Evolutionary conservation across 495 filamentous ascomycete genomes (phyloP), one percentile per base, ranked within the genome.

Genomic region (Melanomma pulvis-pyrius): DNA sequence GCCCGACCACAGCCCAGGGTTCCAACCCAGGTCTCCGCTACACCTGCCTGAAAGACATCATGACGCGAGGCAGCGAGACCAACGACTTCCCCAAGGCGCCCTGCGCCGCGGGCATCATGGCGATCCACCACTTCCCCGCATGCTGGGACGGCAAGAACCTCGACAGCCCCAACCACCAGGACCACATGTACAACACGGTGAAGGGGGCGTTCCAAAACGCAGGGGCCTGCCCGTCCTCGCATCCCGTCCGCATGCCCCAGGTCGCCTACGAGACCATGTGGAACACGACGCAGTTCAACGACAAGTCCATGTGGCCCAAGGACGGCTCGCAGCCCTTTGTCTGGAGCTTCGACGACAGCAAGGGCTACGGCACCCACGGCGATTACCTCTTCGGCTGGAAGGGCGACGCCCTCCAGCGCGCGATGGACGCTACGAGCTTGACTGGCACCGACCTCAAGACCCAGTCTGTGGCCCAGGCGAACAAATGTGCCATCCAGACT

Each of bases 71-170:
- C 70, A 77, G 22, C 76, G 65, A 81, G 73, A 76, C 80, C 49
- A 59, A 70, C 19, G 78, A 79, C 66, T 82, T 83, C 74, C 81
- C 81, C n/a, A 74, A 71, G 46, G 63, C 47, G 67, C 71, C 79
- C 2, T 82, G 81, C 71, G 70, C 70, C 19, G 80, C 69, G 50
- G 80, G 80, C 49, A 80, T 83, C 70, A 82, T 82, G 72, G 74
- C 78, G 0, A 78, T 81, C n/a, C 81, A 82, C 65, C 81, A 82
- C 71, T 83, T 82, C 67, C 81, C 81, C n/a, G 54, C 60, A 17
- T 66, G 63, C 48, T 66, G 56, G 57, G 63, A 66, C 55, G 63
- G 63, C 11, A 59, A 59, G 26, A 65, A 65, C 44, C 51, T 65
- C 26, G 61, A 65, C 25, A 28, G 12, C 24, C 61, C 61, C 12